Evolutionary conservation across 2,329 filamentous ascomycete species (phyloP), one percentile per base, ranked within the genome.

Genomic region (Ascosphaera aggregata): DNA sequence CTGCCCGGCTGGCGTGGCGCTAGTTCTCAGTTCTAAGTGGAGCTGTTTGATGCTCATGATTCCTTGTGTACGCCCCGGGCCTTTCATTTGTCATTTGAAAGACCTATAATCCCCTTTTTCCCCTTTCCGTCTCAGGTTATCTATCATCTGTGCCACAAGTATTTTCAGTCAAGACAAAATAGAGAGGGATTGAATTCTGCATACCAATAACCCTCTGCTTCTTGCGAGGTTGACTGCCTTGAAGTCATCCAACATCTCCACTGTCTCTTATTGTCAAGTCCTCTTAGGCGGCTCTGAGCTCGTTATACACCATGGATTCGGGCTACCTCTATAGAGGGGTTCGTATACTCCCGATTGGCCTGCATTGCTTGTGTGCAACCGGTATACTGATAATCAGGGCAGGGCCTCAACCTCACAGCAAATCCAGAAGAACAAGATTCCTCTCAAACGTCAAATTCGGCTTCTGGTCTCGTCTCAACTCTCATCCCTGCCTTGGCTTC

Each of bases 381-480:
- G 11, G 11, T 27, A 27, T 27, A 27, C 22, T 27, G 22, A 27
- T 27, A 27, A 11, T 27, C 22, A 27, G 7, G 7, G 5, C 11
- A 27, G 22, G 22, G 22, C 11, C 22, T 27, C 5, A 27, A 27
- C 22, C 22, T 27, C 22, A 27, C 22, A 27, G 22, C 22, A 11
- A 27, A 27, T 27, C 22, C n/a, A 19, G 36, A 19, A 8, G 5
- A 27, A 18, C 18, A 19, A 17, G 16, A 27, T 18, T 15, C 16
- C 15, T 8, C 7, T 15, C 18, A 15, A 38, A 38, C 40, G n/a
- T 46, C 43, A 36, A 47, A 45, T 37, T 47, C 62, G 3, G 49
- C 57, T 13, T 63, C 60, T 5, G 61, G 58, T 13, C 52, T 71
- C 38, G 43, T 70, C 20, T 56, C 62, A 32, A 66, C 64, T 11